Percentiles rank a stretch among this genome's conserved stretches.
phyloP scores from a whole-genome alignment of 2,329 filamentous ascomycete genomes.

The Periconia digitata region DNA sequence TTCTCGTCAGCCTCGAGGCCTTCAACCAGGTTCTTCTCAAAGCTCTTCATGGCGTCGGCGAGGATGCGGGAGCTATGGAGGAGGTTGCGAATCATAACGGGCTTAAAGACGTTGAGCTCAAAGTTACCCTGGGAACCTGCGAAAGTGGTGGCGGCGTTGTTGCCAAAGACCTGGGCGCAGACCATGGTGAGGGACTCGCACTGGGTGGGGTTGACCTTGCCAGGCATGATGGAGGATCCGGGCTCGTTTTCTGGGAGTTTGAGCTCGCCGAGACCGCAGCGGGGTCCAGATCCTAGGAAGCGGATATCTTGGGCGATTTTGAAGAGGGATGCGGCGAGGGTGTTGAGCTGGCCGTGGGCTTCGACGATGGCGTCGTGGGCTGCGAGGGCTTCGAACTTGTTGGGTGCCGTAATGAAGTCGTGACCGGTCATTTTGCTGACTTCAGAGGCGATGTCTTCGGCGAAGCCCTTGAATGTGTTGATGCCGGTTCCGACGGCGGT shows the following conservation, averaged over 20 bases:
- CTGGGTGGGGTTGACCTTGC: conserved; percentile 99
- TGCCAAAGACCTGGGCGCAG: conserved; percentile 96
- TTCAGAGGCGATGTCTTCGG: conserved; percentile 87
- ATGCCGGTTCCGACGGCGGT: conserved; percentile 96
- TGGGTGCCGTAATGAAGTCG: conserved; percentile 92
- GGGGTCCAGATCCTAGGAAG: conserved; percentile 92
- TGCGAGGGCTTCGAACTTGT: conserved; percentile 97
- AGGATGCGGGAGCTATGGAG: conserved; percentile 89
- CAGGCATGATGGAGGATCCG: conserved; percentile 97
- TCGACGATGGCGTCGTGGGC: conserved; percentile 96
- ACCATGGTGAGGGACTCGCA: conserved; percentile 98
- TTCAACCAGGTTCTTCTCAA: conserved; percentile 87
- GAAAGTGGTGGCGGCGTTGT: conserved; percentile 89
- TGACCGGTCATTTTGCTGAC: conserved; percentile 91
- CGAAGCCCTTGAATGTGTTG: conserved; percentile 96
- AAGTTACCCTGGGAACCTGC: conserved; percentile 98
- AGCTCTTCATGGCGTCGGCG: conserved; percentile 89
- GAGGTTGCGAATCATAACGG: conserved; percentile 90
- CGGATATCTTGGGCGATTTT: conserved; percentile 99
- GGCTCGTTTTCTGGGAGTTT: conserved; percentile 96
- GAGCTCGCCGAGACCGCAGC: conserved; percentile 93
- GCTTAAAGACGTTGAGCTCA: conserved; percentile 99
- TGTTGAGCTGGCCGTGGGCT: conserved; percentile 91
- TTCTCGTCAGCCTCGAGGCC: conserved; percentile 92
- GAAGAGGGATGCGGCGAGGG: conserved; percentile 84